Evolutionary conservation across 2,329 filamentous ascomycete genomes (phyloP), one percentile per base, ranked within the genome.

Genomic region (Aspergillus sp.): DNA sequence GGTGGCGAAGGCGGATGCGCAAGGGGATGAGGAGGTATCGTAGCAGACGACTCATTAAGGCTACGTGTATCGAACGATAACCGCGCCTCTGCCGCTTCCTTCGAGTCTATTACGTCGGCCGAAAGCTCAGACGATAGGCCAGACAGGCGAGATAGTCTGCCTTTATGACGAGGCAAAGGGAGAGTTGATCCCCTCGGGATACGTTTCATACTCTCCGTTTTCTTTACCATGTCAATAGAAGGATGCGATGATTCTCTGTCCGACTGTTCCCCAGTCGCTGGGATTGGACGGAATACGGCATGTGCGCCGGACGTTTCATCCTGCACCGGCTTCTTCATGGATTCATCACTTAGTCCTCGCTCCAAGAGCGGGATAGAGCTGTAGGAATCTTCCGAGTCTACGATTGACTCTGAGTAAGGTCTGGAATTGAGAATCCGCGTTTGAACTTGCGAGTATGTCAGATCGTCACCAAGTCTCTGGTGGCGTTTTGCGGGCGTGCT

Each of bases 281-380:
- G 64, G 9, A 65, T 62, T 49, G 64, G 44, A 3, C 12, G 38
- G 6, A 18, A 38, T 20, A 17, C 72, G 47, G 70, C 68, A 34
- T 68, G 64, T 13, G 63, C 38, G 11, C 55, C 67, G 47, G 71
- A 64, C 30, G 58, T 53, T 30, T 61, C 55, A n/a, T 48, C 12
- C 59, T 58, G 42, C 20, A 69, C 68, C 6, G 76, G 77, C n/a
- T 76, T 78, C 59, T 77, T 79, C 78, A 81, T 81, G 2, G 78
- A 79, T 15, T 81, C 76, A 48, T 81, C 72, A 32, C 68, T 71
- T 47, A 78, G 60, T 6, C 83, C 89, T 49, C 89, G 84, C 59
- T 93, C 88, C 12, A 96, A 81, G 7, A 95, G 80, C 4, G 91
- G 90, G 34, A 88, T 86, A 0, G 90, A 93, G 39, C 85, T 88